Evolutionary conservation across 805 yeast species (phyloP), one percentile per base, ranked within the genome.

Genomic region (Cyberlindnera americana): DNA sequence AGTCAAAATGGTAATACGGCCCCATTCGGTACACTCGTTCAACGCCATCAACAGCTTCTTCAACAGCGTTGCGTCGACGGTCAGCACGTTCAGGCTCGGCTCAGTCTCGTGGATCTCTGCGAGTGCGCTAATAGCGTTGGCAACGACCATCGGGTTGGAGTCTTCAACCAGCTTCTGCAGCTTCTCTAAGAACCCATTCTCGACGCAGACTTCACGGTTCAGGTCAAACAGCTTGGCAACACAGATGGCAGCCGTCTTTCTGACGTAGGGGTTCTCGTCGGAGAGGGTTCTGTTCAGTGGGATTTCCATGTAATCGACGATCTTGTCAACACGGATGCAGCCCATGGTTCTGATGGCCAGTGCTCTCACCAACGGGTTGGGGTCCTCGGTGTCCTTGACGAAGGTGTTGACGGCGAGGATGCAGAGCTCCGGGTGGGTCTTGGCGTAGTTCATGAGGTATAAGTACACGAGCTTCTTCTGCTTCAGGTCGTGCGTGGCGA

Each of bases 11-110:
- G 97, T 78, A 49, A 93, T 84, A 56, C 99, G 76, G 10, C 99
- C 99, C 99, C 99, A 93, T 66, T 93, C 99, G 0, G 98, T 90
- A 65, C 98, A 91, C 65, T 93, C 99, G 61, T 91, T 91, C 49
- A 93, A 70, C 12, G 96, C 95, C 50, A 80, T 69, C 45, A 93
- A 68, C 45, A 93, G 73, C 59, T 81, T 84, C 41, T 74, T 69
- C 37, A 80, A 39, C 69, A 75, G 56, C 5, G 62, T 56, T 6
- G 60, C 57, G 3, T 67, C 49, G 43, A 73, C 65, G 15, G 60
- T 60, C 44, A 78, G 61, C 22, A 73, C 71, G 22, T 73, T 53
- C 15, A 75, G 72, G 36, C 68, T 70, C 7, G 76, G 76, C 48
- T 80, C 83, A 60, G 79, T 66, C 43, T 78, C 83, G 55, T 77